A percentile compares a stretch with the other conserved stretches of the same genome.
phyloP scores from a whole-genome alignment of 805 yeast species.

The Debaryomyces castellii region DNA sequence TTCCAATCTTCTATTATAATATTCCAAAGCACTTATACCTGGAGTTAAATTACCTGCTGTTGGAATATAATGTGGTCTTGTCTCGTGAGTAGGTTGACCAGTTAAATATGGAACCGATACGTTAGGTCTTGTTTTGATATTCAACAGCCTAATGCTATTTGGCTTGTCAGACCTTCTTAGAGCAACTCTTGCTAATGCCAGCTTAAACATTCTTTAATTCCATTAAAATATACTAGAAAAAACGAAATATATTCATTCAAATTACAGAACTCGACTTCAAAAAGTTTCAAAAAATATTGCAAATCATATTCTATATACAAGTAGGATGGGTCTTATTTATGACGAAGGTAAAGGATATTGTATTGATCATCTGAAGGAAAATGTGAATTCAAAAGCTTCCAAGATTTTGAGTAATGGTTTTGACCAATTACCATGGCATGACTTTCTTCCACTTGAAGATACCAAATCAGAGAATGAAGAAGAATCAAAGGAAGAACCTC shows the following conservation, averaged over 20 bases:
- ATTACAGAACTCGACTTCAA: neutral
- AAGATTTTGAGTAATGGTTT: slow-evolving; percentile 34
- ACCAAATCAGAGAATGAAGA: neutral
- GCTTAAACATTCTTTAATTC: neutral
- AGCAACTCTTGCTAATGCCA: neutral
- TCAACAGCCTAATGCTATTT: slow-evolving; percentile 1
- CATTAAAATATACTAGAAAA: neutral
- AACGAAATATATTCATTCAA: neutral
- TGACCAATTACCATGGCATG: slow-evolving; percentile 28
- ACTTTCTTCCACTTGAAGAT: slow-evolving; percentile 5
- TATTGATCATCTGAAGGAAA: slow-evolving; percentile 1
- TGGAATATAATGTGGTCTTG: slow-evolving; percentile 71
- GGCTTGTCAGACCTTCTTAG: neutral
- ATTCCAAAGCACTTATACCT: slow-evolving; percentile 83
- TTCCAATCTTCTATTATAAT: slow-evolving; percentile 65
- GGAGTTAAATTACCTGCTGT: slow-evolving; percentile 81
- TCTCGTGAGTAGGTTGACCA: slow-evolving; percentile 88
- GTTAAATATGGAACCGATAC: slow-evolving; percentile 37
- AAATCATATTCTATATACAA: neutral
- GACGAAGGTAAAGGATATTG: slow-evolving; percentile 15
- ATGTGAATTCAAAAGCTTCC: neutral
- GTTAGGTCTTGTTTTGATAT: slow-evolving; percentile 23
- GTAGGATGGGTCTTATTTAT: slow-evolving; percentile 7
- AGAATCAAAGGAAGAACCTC: slow-evolving; percentile 6
- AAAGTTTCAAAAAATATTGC: neutral